phyloP scores from a whole-genome alignment of 208 protist species.

The Trypanosoma cruzi region DNA sequence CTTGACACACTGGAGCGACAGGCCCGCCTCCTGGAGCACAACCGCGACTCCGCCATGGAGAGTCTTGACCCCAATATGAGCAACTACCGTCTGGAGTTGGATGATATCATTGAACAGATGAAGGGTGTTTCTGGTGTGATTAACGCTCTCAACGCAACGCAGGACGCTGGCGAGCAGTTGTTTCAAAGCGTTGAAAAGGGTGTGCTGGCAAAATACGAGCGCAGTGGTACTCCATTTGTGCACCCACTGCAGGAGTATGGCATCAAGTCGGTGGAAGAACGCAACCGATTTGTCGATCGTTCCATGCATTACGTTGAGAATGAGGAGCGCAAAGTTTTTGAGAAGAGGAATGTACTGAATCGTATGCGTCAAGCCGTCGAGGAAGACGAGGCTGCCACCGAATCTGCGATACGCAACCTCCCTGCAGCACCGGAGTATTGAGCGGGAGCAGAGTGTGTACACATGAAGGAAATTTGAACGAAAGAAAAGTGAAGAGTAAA shows the following conservation, averaged over 20 bases:
- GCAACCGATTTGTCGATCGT: conserved; percentile 70
- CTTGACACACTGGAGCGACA: conserved; percentile 87
- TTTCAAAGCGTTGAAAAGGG: conserved; percentile 73
- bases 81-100: conserved; percentile 65
- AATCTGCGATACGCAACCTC: conserved; percentile 35
- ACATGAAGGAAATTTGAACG: not conserved
- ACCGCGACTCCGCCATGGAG: conserved; percentile 83
- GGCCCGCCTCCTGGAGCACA: conserved; percentile 73
- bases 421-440: conserved; percentile 2
- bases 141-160: conserved; percentile 79
- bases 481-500: too few relatives aligned
- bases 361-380: conserved; percentile 66
- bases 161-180: conserved; percentile 79
- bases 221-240: conserved; percentile 48
- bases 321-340: conserved; percentile 73
- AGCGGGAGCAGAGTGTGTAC: not conserved
- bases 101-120: conserved; percentile 68
- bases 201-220: conserved; percentile 50
- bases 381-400: conserved; percentile 59
- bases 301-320: conserved; percentile 77
- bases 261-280: conserved; percentile 60
- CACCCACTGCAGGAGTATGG: conserved; percentile 85
- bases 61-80: conserved; percentile 86
- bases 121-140: conserved; percentile 76
- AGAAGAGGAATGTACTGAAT: conserved; percentile 55